Conservation (phyloP, 306 rosid species). For the Acacia melanoxylon region DNA sequence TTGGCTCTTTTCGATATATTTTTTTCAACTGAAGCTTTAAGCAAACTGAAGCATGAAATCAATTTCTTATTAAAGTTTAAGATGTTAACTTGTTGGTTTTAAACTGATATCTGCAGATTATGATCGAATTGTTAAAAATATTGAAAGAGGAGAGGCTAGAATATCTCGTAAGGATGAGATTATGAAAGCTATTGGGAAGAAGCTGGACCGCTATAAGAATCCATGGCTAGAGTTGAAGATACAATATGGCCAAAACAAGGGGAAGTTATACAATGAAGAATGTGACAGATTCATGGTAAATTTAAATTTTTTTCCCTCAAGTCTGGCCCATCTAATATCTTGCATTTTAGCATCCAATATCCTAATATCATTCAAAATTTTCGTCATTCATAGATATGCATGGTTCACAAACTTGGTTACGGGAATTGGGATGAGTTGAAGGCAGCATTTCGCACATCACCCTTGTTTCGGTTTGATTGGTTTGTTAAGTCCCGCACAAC, state of each 20-base stretch:
- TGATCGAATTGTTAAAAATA: constrained; percentile 94
- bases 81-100: not conserved
- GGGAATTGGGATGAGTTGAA: constrained; percentile 99
- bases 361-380: not conserved
- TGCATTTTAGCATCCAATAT: not conserved
- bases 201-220: constrained; percentile 96
- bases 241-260: constrained; percentile 97
- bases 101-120: constrained; percentile 57
- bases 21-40: constrained; percentile 8
- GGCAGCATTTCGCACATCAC: constrained; percentile 96
- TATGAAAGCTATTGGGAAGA: constrained; percentile 98
- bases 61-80: not conserved
- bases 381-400: constrained; percentile 69
- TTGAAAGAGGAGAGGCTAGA: constrained; percentile 98
- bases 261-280: constrained; percentile 96
- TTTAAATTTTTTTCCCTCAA: not conserved
- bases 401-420: constrained; percentile 97
- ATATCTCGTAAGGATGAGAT: constrained; percentile 97
- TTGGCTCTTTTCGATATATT: not conserved
- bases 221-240: constrained; percentile 98
- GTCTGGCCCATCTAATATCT: not conserved
- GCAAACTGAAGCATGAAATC: constrained; percentile 14
- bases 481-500: constrained; percentile 98
- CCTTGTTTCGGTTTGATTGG: constrained; percentile 99
- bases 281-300: constrained; percentile 96